Conservation (phyloP, 2,329 filamentous ascomycete genomes). For the Pseudocercospora musae region DNA sequence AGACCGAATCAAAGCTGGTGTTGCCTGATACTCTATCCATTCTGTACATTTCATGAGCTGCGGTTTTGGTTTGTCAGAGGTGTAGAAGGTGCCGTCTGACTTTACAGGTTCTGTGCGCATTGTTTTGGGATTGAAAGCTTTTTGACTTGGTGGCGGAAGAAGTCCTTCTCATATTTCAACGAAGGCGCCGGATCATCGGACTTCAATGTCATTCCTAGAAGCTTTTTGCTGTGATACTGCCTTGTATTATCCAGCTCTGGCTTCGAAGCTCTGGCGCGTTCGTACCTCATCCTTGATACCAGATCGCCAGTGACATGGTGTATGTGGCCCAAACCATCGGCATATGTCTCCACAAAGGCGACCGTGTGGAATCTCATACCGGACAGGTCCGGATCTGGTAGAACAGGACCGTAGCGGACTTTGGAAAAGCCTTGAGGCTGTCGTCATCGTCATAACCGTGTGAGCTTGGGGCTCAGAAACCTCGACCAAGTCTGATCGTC, state of each 20-base stretch:
- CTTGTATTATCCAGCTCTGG: not conserved
- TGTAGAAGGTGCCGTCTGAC: not conserved
- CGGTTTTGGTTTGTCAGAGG: not conserved
- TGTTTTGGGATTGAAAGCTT: not conserved
- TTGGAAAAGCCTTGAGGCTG: not conserved
- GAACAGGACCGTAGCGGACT: not conserved
- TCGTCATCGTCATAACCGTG: no score
- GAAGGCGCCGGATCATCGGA: not conserved
- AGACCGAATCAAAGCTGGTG: not conserved
- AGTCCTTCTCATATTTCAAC: not conserved
- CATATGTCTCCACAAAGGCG: not conserved
- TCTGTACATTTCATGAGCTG: not conserved
- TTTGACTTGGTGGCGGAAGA: not conserved
- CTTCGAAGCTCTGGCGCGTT: not conserved
- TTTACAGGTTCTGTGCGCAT: not conserved
- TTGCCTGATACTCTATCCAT: not conserved
- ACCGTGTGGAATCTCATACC: not conserved
- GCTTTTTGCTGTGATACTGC: not conserved
- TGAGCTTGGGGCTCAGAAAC: no score
- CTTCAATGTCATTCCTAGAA: not conserved
- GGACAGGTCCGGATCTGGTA: not conserved
- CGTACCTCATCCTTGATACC: not conserved
- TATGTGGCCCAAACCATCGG: not conserved
- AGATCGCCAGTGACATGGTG: not conserved
- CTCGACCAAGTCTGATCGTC: slow-evolving; percentile 57